Percentiles rank a stretch among this genome's conserved stretches.
Conservation (phyloP, 176 grass and related monocot species). For the Carex cristatella region DNA sequence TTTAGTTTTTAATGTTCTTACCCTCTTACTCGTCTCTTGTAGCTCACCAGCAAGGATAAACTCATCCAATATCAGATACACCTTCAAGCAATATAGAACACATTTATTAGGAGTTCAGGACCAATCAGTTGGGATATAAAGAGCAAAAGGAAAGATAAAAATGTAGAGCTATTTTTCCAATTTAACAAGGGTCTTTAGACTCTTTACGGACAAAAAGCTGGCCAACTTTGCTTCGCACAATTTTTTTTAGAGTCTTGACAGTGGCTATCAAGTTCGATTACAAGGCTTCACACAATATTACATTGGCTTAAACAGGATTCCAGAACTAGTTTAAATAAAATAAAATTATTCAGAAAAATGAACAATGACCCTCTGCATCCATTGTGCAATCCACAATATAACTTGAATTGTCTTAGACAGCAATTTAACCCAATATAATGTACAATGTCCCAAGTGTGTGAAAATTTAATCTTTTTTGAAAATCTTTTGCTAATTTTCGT, state of each 20-base stretch:
- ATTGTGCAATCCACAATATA: background rate
- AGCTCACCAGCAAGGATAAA: slow-evolving; percentile 98
- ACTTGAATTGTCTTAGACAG: background rate
- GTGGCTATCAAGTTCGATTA: too few relatives aligned
- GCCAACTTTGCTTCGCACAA: background rate
- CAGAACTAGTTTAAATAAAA: background rate
- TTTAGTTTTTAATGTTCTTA: slow-evolving; percentile 15
- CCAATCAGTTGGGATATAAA: background rate
- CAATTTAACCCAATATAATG: background rate
- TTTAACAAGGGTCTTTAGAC: background rate
- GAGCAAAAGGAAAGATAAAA: background rate
- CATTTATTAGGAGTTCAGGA: background rate
- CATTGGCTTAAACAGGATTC: background rate
- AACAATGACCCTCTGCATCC: background rate
- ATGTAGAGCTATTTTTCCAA: background rate
- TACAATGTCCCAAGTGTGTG: background rate
- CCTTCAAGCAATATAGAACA: slow-evolving; percentile 38
- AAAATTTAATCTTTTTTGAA: background rate
- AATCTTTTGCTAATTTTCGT: background rate
- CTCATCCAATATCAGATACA: slow-evolving; percentile 96
- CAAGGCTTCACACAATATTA: background rate
- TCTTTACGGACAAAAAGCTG: background rate
- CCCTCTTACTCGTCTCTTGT: slow-evolving; percentile 99
- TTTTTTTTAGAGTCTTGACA: too few relatives aligned
- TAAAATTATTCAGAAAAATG: background rate